Base-by-base conservation (phyloP, 805 yeast genomes). In the Blastobotrys mokoenaii region DNA sequence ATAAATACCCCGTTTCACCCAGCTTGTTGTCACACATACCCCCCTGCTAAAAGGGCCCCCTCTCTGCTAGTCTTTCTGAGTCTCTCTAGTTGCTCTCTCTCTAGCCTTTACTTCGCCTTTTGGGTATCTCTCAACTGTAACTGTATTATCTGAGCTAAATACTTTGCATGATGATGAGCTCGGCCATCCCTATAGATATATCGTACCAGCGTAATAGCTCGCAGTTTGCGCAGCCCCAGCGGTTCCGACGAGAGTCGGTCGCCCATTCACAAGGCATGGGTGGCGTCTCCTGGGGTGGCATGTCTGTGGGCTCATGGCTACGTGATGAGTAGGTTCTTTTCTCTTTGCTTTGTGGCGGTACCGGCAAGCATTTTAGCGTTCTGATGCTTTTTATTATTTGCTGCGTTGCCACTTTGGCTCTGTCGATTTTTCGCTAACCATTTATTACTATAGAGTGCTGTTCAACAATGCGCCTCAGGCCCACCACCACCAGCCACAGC, bases 191-290 rank as follows among this genome's bases (percentile, higher is more conserved):
- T n/a, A 66, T 66, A 53, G 70, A 66, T 46, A 66, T 66, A 35
- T 65, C 70, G 20, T 63, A 63, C 50, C 65, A 65, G 49, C 57
- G 59, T 40, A 50, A 54, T 38, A 38, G 45, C 38, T 22, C 27
- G 27, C 55, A 51, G 44, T 50, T 52, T 34, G 44, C 44, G 5
- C 53, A 50, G 38, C 58, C 66, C 16, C 66, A 63, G 48, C 65
- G 79, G 51, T 76, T 88, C 51, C 77, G 95, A 59, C 73, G 97
- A 52, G 97, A 90, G 57, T 80, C 89, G 47, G 79, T 93, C 47
- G 96, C 97, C 27, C 97, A 90, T 62, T 83, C 96, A 2, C 96
- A 87, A 62, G 97, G 97, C 9, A 85, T 93, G 82, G 97, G 97
- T 38, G 98, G 97, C 40, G 84, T 90, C 30, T 82, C 95, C 7